Evolutionary conservation across 345 rosid species (phyloP), one percentile per base, ranked within the genome.

Genomic region (Citrus glauca): DNA sequence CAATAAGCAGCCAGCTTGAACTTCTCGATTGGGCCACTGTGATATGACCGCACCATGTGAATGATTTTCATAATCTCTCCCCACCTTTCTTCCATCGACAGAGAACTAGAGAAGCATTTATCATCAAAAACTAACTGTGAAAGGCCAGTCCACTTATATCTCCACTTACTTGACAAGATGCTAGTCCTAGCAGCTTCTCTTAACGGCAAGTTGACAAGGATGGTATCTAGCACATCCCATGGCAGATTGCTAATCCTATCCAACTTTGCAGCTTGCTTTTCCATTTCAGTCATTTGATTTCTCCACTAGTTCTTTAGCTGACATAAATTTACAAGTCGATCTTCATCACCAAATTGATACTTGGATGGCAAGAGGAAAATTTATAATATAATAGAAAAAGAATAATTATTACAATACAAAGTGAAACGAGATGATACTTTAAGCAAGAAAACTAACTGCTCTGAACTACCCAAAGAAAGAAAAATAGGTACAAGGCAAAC

Each of bases 171-270:
- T 6, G 86, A 84, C 48, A 84, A 79, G 42, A 72, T 3, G 57
- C 86, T 81, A 33, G 82, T 84, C 61, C 80, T 78, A 6, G 78
- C 82, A 57, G 84, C 84, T 62, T 84, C 86, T 68, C 76, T 82
- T 32, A 85, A 55, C 0, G 87, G 83, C 72, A 85, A 40, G 76
- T 72, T 70, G 19, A 62, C 63, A 25, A 85, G 80, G 67, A 85
- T 82, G 33, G 63, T 67, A 38, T 85, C 78, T 56, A 82, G 74
- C 10, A 82, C 82, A 77, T 80, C 79, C 81, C 74, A 74, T 0
- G 87, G 80, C 63, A 84, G 77, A 45, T 72, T 62, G 57, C 84
- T 84, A 48, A 84, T 53, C 66, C 82, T 76, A 68, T 84, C 86
- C 28, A 72, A 24, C 81, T 81, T 69, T 27, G 27, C 50, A 45